Evolutionary conservation across 2,329 filamentous ascomycete genomes (phyloP), one percentile per base, ranked within the genome.

Genomic region (Neofusicoccum kwambonambiense): DNA sequence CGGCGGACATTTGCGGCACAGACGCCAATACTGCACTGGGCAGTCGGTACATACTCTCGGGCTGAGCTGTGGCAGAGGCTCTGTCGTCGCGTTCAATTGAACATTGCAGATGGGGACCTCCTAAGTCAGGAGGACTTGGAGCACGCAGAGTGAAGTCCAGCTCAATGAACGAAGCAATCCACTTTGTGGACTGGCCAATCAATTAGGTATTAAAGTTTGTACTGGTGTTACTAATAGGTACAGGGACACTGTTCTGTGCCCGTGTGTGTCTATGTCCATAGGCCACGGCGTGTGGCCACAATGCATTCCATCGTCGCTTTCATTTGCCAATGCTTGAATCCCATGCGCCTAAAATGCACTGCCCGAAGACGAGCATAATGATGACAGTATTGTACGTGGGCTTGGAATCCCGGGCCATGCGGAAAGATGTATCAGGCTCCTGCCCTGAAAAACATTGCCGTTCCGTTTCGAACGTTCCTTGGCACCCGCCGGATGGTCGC

Each of bases 321-420:
- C 56, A 60, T 60, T 44, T 45, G 56, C 56, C 31, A 19, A 58
- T 60, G 56, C 15, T 37, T 34, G n/a, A 37, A 37, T 37, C 31
- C 42, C 31, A 34, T 60, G 27, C 56, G 56, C 56, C 56, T 47
- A 17, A 47, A 60, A 60, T 60, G 56, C 56, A 49, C n/a, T 60
- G 41, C 42, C 31, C 42, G 42, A 22, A 60, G 27, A 60, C n/a
- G 42, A 47, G 37, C 37, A 12, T 45, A 45, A 34, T 15, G 19
- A 17, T 22, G 12, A 31, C 27, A 31, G 27, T 31, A 31, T 31
- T 31, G 27, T 5, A 7, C 27, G 27, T 7, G 27, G 27, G 27
- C 5, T 31, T 31, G 27, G 27, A 5, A 31, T 31, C 27, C 27
- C 27, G 27, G 1, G 27, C 27, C 4, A 31, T 31, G 27, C 11